These are phyloP conservation scores for Cyclotella kingstonii DNA, from an alignment of 108 stramenopile species.

Conservation along the genomic window DNA sequence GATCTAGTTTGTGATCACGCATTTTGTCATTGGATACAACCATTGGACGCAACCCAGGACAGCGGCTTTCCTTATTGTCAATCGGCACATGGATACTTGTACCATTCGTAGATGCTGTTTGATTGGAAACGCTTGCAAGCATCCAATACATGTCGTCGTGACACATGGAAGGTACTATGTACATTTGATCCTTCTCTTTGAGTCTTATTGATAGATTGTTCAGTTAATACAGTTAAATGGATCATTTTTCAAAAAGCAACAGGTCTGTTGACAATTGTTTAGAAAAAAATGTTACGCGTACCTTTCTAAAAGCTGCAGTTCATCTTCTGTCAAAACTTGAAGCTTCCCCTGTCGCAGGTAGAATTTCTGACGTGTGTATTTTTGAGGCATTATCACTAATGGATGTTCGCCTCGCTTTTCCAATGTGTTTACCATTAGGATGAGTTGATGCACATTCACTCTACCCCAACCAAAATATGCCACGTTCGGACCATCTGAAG, in stretches of 20 bases:
- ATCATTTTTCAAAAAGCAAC: not conserved
- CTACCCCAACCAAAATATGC: constrained; percentile 53
- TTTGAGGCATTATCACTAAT: constrained; percentile 41
- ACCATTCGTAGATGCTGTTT: constrained; percentile 34
- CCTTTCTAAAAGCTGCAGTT: constrained; percentile 33
- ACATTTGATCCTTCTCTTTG: constrained; percentile 39
- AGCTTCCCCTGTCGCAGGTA: constrained; percentile 37
- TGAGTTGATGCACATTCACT: constrained; percentile 42
- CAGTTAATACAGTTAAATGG: too few species aligned
- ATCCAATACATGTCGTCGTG: constrained; percentile 52
- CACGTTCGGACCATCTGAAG: constrained; percentile 44
- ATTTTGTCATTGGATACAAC: constrained; percentile 48
- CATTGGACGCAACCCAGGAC: constrained; percentile 47
- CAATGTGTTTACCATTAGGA: constrained; percentile 65
- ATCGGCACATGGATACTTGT: constrained; percentile 33
- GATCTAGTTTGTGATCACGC: constrained; percentile 48
- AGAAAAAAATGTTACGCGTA: not conserved
- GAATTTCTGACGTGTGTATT: constrained; percentile 47
- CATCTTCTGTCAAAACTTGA: constrained; percentile 44
- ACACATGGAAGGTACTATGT: constrained; percentile 62
- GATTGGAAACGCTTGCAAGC: constrained; percentile 51
- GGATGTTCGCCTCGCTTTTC: constrained; percentile 48
- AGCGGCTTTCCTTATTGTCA: constrained; percentile 38
- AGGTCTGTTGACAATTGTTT: too few species aligned
- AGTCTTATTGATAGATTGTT: too few species aligned